These are phyloP conservation scores for Baorangia bicolor DNA, from an alignment of 768 basidiomycete species.

Conservation along the genomic window DNA sequence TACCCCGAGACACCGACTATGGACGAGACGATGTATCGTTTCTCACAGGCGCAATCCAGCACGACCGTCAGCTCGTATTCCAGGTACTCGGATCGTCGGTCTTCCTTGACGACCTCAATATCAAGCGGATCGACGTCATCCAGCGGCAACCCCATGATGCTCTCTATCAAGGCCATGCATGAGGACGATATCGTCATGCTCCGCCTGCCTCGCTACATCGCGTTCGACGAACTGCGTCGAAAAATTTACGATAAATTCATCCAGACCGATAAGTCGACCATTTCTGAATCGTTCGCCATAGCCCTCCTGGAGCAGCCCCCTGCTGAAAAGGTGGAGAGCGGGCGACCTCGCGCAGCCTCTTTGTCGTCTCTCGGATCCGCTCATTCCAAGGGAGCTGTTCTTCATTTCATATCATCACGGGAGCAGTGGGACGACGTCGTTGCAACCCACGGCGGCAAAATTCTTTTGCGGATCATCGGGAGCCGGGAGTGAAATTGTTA, in stretches of 20 bases:
- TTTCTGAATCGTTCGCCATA: slow-evolving; percentile 55
- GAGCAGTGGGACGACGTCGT: slow-evolving; percentile 60
- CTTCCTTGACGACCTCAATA: slow-evolving; percentile 33
- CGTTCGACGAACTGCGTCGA: slow-evolving; percentile 53
- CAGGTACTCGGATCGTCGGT: slow-evolving; percentile 19
- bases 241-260: slow-evolving; percentile 66
- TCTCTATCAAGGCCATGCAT: slow-evolving; percentile 66
- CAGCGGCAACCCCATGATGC: slow-evolving; percentile 23
- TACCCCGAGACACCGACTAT: slow-evolving; percentile 22
- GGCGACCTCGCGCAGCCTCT: slow-evolving; percentile 33
- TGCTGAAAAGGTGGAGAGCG: slow-evolving; percentile 10
- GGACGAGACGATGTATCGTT: slow-evolving; percentile 11
- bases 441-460: slow-evolving; percentile 45
- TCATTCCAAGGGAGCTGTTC: slow-evolving; percentile 16
- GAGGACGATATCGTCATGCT: slow-evolving; percentile 63
- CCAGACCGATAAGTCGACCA: slow-evolving; percentile 54
- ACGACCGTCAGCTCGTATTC: slow-evolving; percentile 7
- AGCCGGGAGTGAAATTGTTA: slow-evolving; percentile 23
- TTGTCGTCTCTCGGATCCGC: slow-evolving; percentile 35
- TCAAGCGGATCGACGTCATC: slow-evolving; percentile 38
- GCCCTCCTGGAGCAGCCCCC: slow-evolving; percentile 46
- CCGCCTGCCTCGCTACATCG: slow-evolving; percentile 46
- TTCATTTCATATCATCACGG: slow-evolving; percentile 52
- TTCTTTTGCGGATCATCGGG: slow-evolving; percentile 52
- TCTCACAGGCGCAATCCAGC: slow-evolving; percentile 6